phyloP scores from a whole-genome alignment of 2,329 filamentous ascomycete genomes.

The Fusarium protoensiforme region DNA sequence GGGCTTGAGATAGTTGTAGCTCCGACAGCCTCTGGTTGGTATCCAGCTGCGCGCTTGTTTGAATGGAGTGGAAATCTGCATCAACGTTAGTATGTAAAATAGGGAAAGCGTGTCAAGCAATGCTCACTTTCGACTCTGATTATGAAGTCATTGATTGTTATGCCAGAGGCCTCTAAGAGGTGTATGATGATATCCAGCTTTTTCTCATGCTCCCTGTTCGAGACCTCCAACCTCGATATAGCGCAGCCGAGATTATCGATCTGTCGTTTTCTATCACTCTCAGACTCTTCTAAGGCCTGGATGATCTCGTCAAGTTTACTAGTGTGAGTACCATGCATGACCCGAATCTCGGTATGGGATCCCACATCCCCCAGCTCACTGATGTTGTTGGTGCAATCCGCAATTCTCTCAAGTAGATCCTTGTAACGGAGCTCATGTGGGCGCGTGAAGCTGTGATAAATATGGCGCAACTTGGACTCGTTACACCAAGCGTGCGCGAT shows the following conservation, averaged over 20 bases:
- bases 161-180: not conserved
- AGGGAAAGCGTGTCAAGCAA: too few species aligned
- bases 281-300: not conserved
- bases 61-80: not conserved
- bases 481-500: conserved; percentile 12
- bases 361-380: conserved; percentile 3
- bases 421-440: conserved; percentile 4
- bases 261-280: not conserved
- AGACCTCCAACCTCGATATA: not conserved
- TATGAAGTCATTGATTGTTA: not conserved
- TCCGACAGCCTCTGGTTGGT: conserved; percentile 13
- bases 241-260: not conserved
- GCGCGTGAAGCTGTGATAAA: conserved; percentile 9
- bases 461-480: conserved; percentile 11
- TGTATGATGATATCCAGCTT: conserved; percentile 1
- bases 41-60: not conserved
- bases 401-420: not conserved
- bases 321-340: not conserved
- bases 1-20: not conserved
- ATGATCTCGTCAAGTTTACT: not conserved
- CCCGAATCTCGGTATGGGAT: not conserved
- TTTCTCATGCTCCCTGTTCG: not conserved
- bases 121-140: not conserved
- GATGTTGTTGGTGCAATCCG: not conserved
- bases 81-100: accelerated